phyloP scores from a whole-genome alignment of 768 basidiomycete genomes.

The Russula sp. region DNA sequence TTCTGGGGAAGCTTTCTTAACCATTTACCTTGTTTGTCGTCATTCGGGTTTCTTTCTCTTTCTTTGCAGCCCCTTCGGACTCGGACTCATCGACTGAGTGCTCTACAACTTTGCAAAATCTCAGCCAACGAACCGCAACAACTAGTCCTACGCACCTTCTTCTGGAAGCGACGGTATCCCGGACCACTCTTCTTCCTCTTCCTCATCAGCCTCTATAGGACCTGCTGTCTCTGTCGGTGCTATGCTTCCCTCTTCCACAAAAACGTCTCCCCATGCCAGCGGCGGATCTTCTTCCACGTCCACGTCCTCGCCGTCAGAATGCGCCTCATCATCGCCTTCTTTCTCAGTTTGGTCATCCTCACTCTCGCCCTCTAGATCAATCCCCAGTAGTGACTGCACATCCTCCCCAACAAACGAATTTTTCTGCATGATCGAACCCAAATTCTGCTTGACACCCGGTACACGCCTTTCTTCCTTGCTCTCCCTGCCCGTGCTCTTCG shows the following conservation, averaged over 20 bases:
- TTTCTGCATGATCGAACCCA: slow-evolving; percentile 83
- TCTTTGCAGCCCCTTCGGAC: slow-evolving; percentile 28
- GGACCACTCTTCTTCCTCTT: slow-evolving; percentile 24
- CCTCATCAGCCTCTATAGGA: slow-evolving; percentile 25
- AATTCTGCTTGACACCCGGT: slow-evolving; percentile 74
- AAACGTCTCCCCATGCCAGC: slow-evolving; percentile 84
- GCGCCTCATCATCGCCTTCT: slow-evolving; percentile 38
- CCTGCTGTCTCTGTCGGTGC: slow-evolving; percentile 13
- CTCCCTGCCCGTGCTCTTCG: slow-evolving; percentile 35
- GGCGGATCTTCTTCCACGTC: slow-evolving; percentile 36
- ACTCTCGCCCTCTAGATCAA: slow-evolving; percentile 27
- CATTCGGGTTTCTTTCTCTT: slow-evolving; percentile 62
- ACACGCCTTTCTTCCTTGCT: slow-evolving; percentile 29
- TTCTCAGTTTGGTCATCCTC: slow-evolving; percentile 24
- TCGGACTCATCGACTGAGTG: slow-evolving; percentile 32
- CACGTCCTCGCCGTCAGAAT: slow-evolving; percentile 33
- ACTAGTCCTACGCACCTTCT: slow-evolving; percentile 8
- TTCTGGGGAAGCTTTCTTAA: background rate
- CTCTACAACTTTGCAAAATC: slow-evolving; percentile 25
- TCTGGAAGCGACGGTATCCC: slow-evolving; percentile 16
- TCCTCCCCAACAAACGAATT: slow-evolving; percentile 84
- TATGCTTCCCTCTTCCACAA: slow-evolving; percentile 39
- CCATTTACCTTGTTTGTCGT: slow-evolving; percentile 79
- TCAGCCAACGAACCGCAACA: slow-evolving; percentile 1
- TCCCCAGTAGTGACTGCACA: slow-evolving; percentile 55